phyloP scores from a whole-genome alignment of 2,329 filamentous ascomycete genomes.

The Colletotrichum cuscutae region DNA sequence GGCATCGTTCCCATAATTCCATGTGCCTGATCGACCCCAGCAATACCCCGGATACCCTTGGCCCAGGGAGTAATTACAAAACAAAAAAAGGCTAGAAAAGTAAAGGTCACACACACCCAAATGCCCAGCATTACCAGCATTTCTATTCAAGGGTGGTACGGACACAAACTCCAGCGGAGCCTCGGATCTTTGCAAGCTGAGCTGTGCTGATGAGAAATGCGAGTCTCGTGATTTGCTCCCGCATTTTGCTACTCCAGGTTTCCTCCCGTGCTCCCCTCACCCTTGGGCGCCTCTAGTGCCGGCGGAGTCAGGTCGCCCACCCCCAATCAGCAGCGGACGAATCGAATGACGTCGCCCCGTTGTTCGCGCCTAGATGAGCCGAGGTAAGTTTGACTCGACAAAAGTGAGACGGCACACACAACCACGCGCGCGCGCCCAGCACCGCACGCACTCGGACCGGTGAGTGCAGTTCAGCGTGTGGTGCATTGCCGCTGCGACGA shows the following conservation, averaged over 20 bases:
- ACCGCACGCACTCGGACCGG: not conserved
- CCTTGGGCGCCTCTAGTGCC: not conserved
- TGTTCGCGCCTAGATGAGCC: slow-evolving; percentile 36
- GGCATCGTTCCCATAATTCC: not conserved
- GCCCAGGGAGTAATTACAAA: not conserved
- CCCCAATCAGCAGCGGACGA: slow-evolving; percentile 27
- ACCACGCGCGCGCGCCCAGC: slow-evolving; percentile 2
- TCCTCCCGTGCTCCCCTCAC: not conserved
- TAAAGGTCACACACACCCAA: not conserved
- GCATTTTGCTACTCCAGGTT: slow-evolving; percentile 20
- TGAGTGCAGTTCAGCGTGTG: not conserved
- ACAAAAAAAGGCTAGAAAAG: not conserved
- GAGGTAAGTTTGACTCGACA: slow-evolving; percentile 34
- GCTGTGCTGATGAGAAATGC: slow-evolving; percentile 27
- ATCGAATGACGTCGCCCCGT: slow-evolving; percentile 5
- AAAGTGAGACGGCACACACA: not conserved
- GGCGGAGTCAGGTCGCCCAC: not conserved
- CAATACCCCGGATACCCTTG: not conserved
- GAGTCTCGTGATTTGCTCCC: slow-evolving; percentile 33
- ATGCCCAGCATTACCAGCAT: not conserved
- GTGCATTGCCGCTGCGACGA: not conserved
- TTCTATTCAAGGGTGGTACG: not conserved
- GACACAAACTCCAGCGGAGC: slow-evolving; percentile 2
- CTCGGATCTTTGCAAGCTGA: slow-evolving; percentile 8
- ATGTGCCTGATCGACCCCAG: not conserved